These are phyloP conservation scores for Candida gorgasii DNA, from an alignment of 805 yeast genomes.

Conservation along the genomic window DNA sequence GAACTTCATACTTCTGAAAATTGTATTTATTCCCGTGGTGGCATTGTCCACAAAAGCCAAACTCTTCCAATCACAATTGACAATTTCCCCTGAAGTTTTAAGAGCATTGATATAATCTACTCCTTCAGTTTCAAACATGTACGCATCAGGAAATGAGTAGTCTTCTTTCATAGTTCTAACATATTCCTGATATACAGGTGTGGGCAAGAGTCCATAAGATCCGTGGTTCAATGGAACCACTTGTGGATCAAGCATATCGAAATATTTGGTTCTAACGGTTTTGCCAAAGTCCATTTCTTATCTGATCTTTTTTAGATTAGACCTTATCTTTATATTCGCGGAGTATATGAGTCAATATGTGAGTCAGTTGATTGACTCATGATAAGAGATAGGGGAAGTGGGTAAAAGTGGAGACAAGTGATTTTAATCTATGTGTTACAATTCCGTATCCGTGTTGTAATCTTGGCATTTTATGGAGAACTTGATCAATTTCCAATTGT, in stretches of 20 bases:
- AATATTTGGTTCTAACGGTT: constrained; percentile 48
- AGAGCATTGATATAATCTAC: constrained; percentile 35
- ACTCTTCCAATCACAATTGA: constrained; percentile 48
- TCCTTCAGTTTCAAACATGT: constrained; percentile 27
- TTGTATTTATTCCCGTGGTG: constrained; percentile 57
- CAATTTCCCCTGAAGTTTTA: constrained; percentile 34
- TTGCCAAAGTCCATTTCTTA: constrained; percentile 45
- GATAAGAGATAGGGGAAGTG: too few relatives aligned
- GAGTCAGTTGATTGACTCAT: too few relatives aligned
- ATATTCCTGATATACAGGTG: constrained; percentile 43
- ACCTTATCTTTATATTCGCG: too few relatives aligned
- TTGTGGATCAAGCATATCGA: constrained; percentile 39
- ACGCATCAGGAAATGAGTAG: constrained; percentile 49
- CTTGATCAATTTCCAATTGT: too few relatives aligned
- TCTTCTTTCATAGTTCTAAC: constrained; percentile 24
- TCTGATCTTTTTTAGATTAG: too few relatives aligned
- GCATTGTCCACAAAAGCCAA: constrained; percentile 61
- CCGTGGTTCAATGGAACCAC: constrained; percentile 62
- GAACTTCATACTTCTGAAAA: constrained; percentile 56
- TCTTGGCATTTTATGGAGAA: too few relatives aligned
- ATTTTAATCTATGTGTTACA: too few relatives aligned
- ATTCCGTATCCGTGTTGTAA: too few relatives aligned
- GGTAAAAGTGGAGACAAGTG: too few relatives aligned
- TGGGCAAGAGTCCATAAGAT: constrained; percentile 60
- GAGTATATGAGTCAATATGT: background rate